phyloP scores from a whole-genome alignment of 768 basidiomycete genomes.

The Pulveroboletus sp. region DNA sequence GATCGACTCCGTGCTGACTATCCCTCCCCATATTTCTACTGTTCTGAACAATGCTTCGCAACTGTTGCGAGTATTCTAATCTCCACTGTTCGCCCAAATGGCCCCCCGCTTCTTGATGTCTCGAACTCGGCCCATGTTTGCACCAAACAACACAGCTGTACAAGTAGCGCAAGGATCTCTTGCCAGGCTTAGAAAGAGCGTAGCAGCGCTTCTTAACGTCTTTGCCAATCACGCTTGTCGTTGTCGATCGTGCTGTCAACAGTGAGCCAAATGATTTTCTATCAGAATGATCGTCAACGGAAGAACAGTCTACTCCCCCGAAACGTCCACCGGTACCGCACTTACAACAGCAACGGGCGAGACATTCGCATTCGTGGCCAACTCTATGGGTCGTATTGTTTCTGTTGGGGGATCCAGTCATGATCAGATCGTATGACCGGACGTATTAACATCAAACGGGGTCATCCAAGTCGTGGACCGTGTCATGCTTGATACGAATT shows the following conservation, averaged over 20 bases:
- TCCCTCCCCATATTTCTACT: constrained; percentile 45
- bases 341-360: constrained; percentile 56
- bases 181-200: constrained; percentile 38
- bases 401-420: constrained; percentile 38
- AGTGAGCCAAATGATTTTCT: background rate
- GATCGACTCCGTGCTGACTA: constrained; percentile 46
- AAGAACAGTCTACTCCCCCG: constrained; percentile 57
- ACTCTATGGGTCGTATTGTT: constrained; percentile 56
- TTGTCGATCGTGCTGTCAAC: background rate
- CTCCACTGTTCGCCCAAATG: constrained; percentile 20
- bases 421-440: constrained; percentile 52
- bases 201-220: constrained; percentile 40
- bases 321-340: constrained; percentile 33
- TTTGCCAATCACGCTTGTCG: constrained; percentile 56
- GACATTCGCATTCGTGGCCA: constrained; percentile 44
- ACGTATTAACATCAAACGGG: constrained; percentile 62
- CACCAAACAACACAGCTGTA: constrained; percentile 53
- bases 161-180: constrained; percentile 31
- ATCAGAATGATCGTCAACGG: constrained; percentile 58
- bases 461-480: constrained; percentile 61
- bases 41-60: constrained; percentile 38
- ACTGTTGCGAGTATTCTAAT: constrained; percentile 18
- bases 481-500: constrained; percentile 45
- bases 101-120: constrained; percentile 24
- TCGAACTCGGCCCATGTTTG: constrained; percentile 42